A percentile compares a stretch with the other conserved stretches of the same genome.
Evolutionary conservation across 2,329 filamentous ascomycete species (phyloP).

Genomic region (Colletotrichum caudatum): DNA sequence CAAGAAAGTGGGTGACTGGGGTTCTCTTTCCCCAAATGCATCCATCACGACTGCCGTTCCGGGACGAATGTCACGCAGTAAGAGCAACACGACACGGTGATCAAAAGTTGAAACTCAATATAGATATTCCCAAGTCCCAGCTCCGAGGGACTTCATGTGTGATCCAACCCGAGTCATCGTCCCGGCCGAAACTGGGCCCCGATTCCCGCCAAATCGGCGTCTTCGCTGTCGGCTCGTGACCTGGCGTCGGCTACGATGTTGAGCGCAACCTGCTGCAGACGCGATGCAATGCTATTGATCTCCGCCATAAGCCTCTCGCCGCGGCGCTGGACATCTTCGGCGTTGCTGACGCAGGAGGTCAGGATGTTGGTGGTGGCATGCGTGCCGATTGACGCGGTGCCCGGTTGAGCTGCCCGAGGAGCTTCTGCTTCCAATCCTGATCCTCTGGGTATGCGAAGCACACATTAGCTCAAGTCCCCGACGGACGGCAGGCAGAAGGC

Average conservation of each 20-base stretch:
- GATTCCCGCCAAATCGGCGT: not conserved
- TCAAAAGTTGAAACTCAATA: not conserved
- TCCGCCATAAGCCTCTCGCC: not conserved
- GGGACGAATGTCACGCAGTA: not conserved
- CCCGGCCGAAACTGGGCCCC: not conserved
- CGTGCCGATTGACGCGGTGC: not conserved
- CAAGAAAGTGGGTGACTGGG: not conserved
- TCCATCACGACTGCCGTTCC: no score
- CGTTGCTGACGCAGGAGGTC: not conserved
- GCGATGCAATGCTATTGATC: not conserved
- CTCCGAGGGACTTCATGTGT: not conserved
- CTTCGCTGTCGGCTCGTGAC: not conserved
- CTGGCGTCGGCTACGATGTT: not conserved
- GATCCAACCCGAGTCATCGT: not conserved
- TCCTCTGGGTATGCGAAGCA: not conserved
- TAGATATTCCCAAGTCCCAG: not conserved
- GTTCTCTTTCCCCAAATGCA: not conserved
- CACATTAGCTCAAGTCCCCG: not conserved
- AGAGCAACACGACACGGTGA: not conserved
- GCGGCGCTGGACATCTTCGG: not conserved
- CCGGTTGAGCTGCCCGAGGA: not conserved
- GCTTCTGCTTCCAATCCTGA: not conserved
- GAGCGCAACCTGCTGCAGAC: not conserved
- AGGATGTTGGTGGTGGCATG: not conserved
- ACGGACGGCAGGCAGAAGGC: not conserved